Conservation (phyloP, 768 basidiomycete species). For the Mycena filopes region DNA sequence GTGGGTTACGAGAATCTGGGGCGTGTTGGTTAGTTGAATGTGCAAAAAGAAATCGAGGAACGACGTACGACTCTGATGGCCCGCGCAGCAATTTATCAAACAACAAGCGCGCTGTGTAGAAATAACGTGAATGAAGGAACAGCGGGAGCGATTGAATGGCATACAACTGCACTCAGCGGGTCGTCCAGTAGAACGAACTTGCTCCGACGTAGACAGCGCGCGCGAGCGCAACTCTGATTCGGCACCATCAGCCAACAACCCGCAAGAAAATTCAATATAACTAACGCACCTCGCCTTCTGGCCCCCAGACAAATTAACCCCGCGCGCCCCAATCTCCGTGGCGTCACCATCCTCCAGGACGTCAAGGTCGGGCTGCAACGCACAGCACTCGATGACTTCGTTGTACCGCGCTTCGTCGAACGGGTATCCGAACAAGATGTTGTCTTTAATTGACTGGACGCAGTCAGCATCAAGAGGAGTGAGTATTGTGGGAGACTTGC, state of each 20-base stretch:
- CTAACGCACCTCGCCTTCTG: conserved; percentile 64
- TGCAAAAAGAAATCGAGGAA: not conserved
- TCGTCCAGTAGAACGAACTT: conserved; percentile 65
- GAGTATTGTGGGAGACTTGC: no score
- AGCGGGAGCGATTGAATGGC: conserved; percentile 40
- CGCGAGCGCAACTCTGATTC: conserved; percentile 65
- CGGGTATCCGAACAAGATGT: conserved; percentile 82
- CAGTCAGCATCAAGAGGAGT: no score
- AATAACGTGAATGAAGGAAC: no score
- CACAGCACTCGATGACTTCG: conserved; percentile 83
- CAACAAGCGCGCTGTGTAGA: conserved; percentile 54
- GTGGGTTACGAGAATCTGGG: conserved; percentile 71
- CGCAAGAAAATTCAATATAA: not conserved
- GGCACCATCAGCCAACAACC: not conserved
- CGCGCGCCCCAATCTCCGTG: conserved; percentile 81
- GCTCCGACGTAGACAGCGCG: conserved; percentile 69
- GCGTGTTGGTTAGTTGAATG: not conserved
- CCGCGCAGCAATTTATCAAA: conserved; percentile 75
- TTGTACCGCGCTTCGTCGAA: conserved; percentile 80
- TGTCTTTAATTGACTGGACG: conserved; percentile 64
- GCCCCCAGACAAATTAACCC: conserved; percentile 49
- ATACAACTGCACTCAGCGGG: conserved; percentile 68
- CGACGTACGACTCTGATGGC: conserved; percentile 77
- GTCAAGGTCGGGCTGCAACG: conserved; percentile 81
- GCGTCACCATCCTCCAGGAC: conserved; percentile 79